Evolutionary conservation across 140 eudicot genomes (phyloP), one percentile per base, ranked within the genome.

Genomic region (Cichorium intybus): DNA sequence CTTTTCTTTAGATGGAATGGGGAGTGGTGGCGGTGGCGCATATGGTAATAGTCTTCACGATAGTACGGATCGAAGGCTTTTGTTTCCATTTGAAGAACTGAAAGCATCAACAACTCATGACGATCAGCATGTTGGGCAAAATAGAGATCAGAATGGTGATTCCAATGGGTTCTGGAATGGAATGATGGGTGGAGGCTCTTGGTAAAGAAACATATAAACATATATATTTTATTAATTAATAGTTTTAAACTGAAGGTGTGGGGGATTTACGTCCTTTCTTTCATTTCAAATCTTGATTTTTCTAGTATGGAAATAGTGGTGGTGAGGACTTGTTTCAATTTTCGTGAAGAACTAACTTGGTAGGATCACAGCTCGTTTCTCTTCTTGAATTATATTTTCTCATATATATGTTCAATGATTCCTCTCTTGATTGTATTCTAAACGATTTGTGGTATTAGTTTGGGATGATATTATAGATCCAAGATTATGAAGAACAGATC

Each of bases 151-250:
- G 24, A 66, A 75, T 65, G 78, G 77, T 28, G 85, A 80, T 75
- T 76, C 96, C 24, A 77, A 56, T 62, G 91, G 89, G 27, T 89
- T 76, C 62, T 83, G 97, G 97, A 83, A 71, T 79, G 91, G 92
- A 60, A 75, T 89, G 77, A 68, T 80, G 75, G 89, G 94, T 48
- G 96, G 90, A 68, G 93, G 96, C 60, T 82, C 96, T 72, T 88
- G 96, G 96, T 88, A 82, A 87, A 29, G 34, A 41, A 16, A 49
- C 47, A 41, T 73, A 27, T 59, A 45, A 24, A 62, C 29, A 24
- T 34, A 51, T 50, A 34, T 24, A 26, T 71, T 4, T 67, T 35
- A 12, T 20, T 37, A 62, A 54, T 26, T 68, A 29, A 53, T 37
- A 55, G 29, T 55, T 37, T 62, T 33, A 21, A 55, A 43, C 35